A percentile compares a stretch with the other conserved stretches of the same genome.
Evolutionary conservation across 805 yeast genomes (phyloP).

Genomic region (Kodamaea kaohsiungensis): DNA sequence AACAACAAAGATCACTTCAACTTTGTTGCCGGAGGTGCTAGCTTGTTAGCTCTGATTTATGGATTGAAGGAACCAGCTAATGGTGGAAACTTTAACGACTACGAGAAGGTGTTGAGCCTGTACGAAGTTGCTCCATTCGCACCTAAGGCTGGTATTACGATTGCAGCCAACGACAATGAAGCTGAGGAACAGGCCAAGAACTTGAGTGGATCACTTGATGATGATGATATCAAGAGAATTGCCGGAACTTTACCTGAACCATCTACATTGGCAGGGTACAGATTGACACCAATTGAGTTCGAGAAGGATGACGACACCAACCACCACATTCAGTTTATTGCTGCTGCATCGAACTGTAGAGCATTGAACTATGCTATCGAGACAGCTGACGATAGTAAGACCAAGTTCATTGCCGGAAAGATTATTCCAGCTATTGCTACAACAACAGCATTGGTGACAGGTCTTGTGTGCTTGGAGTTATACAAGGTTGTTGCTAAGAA

Average conservation of each 20-base stretch:
- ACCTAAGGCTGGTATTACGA: conserved; percentile 74
- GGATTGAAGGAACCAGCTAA: conserved; percentile 79
- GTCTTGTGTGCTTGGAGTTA: conserved; percentile 87
- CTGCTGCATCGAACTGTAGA: conserved; percentile 95
- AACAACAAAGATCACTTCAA: conserved; percentile 75
- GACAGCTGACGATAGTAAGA: conserved; percentile 83
- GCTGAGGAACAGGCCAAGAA: conserved; percentile 75
- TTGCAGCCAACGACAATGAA: conserved; percentile 84
- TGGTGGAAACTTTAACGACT: conserved; percentile 48
- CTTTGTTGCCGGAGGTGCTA: conserved; percentile 87
- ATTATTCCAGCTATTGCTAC: conserved; percentile 99
- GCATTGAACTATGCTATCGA: conserved; percentile 90
- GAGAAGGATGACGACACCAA: conserved; percentile 98
- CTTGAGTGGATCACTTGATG: conserved; percentile 46
- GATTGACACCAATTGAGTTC: conserved; percentile 87
- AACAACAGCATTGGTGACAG: conserved; percentile 97
- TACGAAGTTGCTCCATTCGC: conserved; percentile 54
- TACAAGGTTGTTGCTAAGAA: conserved; percentile 84
- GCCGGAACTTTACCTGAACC: conserved; percentile 87
- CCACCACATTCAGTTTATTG: conserved; percentile 93
- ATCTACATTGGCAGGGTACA: conserved; percentile 82
- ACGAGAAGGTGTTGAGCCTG: conserved; percentile 52
- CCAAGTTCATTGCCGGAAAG: conserved; percentile 97
- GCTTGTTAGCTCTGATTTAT: conserved; percentile 84
- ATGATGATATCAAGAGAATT: conserved; percentile 63